Percentiles rank a stretch among this genome's conserved stretches.
phyloP scores from a whole-genome alignment of 169 alveolate species.

The Plasmodium vivax region DNA sequence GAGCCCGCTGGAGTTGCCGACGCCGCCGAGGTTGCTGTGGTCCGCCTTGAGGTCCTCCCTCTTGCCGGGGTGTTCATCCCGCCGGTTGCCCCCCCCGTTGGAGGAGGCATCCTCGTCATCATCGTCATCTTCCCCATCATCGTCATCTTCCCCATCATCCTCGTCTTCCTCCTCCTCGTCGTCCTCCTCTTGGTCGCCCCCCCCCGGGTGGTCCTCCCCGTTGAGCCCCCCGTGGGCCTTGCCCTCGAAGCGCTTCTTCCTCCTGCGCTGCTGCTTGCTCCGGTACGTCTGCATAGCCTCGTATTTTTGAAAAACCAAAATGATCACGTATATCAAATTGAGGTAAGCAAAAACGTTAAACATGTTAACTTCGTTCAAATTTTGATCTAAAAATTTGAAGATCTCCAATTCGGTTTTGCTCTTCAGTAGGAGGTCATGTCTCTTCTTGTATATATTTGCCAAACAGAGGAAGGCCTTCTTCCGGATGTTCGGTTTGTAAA shows the following conservation, averaged over 20 bases:
- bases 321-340: conserved; percentile 48
- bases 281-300: conserved; percentile 6
- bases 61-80: not conserved
- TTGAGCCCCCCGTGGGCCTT: not conserved
- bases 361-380: conserved; percentile 40
- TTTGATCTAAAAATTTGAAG: conserved; percentile 74
- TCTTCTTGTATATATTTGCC: conserved; percentile 77
- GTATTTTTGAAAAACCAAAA: conserved; percentile 59
- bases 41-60: not conserved
- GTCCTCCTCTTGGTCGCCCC: not conserved
- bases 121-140: not conserved
- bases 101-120: not conserved
- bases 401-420: conserved; percentile 77
- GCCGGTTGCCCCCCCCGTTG: not conserved
- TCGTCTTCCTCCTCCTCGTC: not conserved
- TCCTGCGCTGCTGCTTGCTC: conserved; percentile 23
- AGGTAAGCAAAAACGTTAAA: conserved; percentile 34
- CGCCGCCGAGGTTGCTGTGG: not conserved
- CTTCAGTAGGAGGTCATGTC: conserved; percentile 60
- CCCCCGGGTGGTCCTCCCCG: not conserved
- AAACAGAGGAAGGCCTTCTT: conserved; percentile 87
- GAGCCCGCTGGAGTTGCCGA: not conserved
- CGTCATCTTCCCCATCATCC: conserved; percentile 7
- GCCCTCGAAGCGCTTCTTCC: not conserved
- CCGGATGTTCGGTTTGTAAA: conserved; percentile 78